Evolutionary conservation across 2,329 filamentous ascomycete genomes (phyloP), one percentile per base, ranked within the genome.

Genomic region (Fusarium piperis): DNA sequence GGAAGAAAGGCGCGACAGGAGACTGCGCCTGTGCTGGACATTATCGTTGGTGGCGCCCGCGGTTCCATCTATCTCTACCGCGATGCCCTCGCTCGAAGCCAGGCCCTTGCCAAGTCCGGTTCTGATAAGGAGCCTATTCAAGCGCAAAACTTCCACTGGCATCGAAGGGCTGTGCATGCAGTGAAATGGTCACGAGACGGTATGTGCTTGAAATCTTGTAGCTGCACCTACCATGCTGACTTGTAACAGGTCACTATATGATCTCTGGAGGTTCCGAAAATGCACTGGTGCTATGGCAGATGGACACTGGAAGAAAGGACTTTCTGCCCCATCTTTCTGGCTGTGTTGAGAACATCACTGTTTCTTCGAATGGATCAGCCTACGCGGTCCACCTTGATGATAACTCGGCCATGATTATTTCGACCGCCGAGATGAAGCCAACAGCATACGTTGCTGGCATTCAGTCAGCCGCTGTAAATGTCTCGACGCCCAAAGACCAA

Each of bases 131-230:
- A 88, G 41, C 85, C 88, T 20, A 79, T 89, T 26, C 85, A 86
- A 66, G 86, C 86, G 35, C 90, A 91, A 63, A 92, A 92, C 70
- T 85, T 95, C 59, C 96, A 98, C 80, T 99, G 96, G 96, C 96
- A 99, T 81, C 89, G 94, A 75, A 91, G 91, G 74, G 89, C 92
- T 55, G 94, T 98, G 10, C 91, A 93, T 75, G 88, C 93, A 11
- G 86, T 97, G 64, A 97, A 96, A 81, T 98, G 95, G 93, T 98
- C 96, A 15, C 86, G 87, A 73, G 96, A 99, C 86, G 95, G 95
- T 94, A 87, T 41, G 79, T 61, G 33, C 3, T 16, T 51, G 26
- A 6, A 44, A 8, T 16, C 32, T 18, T 48, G 3, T 7, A 26
- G n/a, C 11, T n/a, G 11, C 15, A 1, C 26, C n/a, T 51, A 16